phyloP scores from a whole-genome alignment of 495 filamentous ascomycete genomes.

The Thozetella sp. region DNA sequence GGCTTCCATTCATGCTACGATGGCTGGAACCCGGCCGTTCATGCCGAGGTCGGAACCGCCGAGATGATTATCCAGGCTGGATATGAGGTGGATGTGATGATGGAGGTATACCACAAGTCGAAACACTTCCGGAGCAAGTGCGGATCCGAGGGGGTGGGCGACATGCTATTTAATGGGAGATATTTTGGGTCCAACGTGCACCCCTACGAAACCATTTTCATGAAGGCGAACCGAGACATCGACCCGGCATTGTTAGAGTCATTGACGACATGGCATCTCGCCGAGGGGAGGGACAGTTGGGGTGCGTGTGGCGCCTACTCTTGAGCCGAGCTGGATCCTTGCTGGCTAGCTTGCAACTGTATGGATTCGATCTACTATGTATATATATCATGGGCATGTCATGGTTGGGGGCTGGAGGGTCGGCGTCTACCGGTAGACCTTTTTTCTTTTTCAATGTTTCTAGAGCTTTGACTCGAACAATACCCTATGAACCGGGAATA shows the following conservation, averaged over 20 bases:
- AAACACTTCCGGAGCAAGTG: conserved; percentile 10
- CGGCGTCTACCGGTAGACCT: too few species aligned
- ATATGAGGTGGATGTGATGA: conserved; percentile 30
- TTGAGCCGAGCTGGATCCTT: too few species aligned
- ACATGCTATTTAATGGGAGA: conserved; percentile 9
- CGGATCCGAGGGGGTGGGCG: conserved; percentile 4
- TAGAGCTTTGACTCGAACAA: too few species aligned
- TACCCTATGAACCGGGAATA: too few species aligned
- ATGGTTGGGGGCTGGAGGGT: too few species aligned
- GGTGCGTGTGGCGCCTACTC: conserved; percentile 2
- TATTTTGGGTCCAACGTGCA: conserved; percentile 24
- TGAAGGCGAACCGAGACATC: conserved; percentile 22
- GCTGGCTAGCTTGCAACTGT: too few species aligned
- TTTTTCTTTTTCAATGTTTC: too few species aligned
- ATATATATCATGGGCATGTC: too few species aligned
- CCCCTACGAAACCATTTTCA: conserved; percentile 34
- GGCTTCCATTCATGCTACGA: conserved; percentile 19
- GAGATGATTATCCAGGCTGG: conserved; percentile 21
- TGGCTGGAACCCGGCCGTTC: conserved; percentile 13
- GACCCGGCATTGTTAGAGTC: conserved; percentile 16
- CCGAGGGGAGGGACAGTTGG: background rate
- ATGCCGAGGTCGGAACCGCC: conserved; percentile 25
- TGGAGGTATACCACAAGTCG: conserved; percentile 20
- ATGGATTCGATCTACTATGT: too few species aligned
- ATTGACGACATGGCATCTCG: conserved; percentile 17